Conservation (phyloP, 768 basidiomycete species). For the Rhizopogon vulgaris region DNA sequence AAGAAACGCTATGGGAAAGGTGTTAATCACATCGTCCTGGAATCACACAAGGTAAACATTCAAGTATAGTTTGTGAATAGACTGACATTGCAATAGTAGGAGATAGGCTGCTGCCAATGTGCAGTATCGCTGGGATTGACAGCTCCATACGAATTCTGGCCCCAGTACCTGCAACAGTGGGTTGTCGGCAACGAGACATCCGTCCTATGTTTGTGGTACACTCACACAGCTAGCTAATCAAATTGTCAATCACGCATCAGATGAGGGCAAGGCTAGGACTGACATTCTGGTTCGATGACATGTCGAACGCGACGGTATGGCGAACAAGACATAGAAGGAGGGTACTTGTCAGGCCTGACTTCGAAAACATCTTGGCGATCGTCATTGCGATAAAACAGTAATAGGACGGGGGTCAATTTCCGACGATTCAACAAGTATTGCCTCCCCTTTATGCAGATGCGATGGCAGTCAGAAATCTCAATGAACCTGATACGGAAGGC, state of each 20-base stretch:
- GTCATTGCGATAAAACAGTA: neutral
- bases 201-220: neutral
- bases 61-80: neutral
- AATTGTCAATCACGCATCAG: neutral
- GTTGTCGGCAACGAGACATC: neutral
- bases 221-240: conserved; percentile 21
- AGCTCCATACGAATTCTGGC: conserved; percentile 34
- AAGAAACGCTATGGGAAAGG: conserved; percentile 57
- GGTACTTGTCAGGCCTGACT: conserved; percentile 4
- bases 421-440: neutral
- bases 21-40: conserved; percentile 53
- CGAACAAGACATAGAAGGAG: neutral
- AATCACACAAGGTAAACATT: neutral
- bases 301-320: conserved; percentile 14
- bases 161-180: conserved; percentile 24
- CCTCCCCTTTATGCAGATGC: conserved; percentile 3
- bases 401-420: neutral
- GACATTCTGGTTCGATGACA: conserved; percentile 19
- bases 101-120: conserved; percentile 27
- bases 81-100: conserved; percentile 26
- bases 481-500: neutral
- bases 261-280: neutral
- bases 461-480: neutral
- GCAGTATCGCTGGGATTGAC: conserved; percentile 21
- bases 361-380: neutral